phyloP scores from a whole-genome alignment of 2,329 filamentous ascomycete species.

The Drechmeria coniospora region DNA sequence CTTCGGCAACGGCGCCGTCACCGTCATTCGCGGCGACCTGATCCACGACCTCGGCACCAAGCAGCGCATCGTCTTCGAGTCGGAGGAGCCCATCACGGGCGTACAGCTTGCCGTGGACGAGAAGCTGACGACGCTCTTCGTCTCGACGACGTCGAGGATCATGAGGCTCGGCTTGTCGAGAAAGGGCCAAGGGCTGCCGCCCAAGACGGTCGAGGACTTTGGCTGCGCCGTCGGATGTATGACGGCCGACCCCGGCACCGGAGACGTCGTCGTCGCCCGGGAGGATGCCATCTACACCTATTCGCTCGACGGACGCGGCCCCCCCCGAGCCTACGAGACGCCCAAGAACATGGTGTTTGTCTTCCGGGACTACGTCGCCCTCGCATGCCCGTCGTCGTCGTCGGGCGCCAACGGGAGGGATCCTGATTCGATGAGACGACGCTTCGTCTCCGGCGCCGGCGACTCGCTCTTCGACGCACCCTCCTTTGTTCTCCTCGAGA shows the following conservation, averaged over 20 bases:
- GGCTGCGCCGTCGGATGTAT: slow-evolving; percentile 94
- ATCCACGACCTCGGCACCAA: slow-evolving; percentile 90
- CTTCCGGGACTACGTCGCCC: slow-evolving; percentile 72
- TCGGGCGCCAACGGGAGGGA: slow-evolving; percentile 33
- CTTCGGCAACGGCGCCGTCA: slow-evolving; percentile 90
- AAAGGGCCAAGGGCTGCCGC: slow-evolving; percentile 75
- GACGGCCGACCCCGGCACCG: slow-evolving; percentile 65
- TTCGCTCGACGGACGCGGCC: slow-evolving; percentile 66
- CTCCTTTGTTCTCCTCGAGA: slow-evolving; percentile 82
- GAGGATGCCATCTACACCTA: slow-evolving; percentile 97
- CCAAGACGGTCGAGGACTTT: slow-evolving; percentile 73
- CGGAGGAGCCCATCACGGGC: slow-evolving; percentile 88
- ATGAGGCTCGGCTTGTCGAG: slow-evolving; percentile 77
- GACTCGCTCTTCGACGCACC: slow-evolving; percentile 76
- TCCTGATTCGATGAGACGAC: slow-evolving; percentile 47
- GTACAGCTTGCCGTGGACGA: slow-evolving; percentile 56
- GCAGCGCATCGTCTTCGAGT: slow-evolving; percentile 90
- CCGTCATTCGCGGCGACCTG: slow-evolving; percentile 81
- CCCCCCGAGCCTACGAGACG: slow-evolving; percentile 82
- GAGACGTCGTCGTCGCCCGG: slow-evolving; percentile 79
- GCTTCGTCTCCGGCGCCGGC: slow-evolving; percentile 53
- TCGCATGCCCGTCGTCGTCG: slow-evolving; percentile 69
- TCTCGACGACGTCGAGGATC: slow-evolving; percentile 80
- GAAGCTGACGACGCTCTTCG: slow-evolving; percentile 63
- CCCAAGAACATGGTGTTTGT: slow-evolving; percentile 69